Evolutionary conservation across 805 yeast genomes (phyloP), one percentile per base, ranked within the genome.

Genomic region (Candida rishiriensis): DNA sequence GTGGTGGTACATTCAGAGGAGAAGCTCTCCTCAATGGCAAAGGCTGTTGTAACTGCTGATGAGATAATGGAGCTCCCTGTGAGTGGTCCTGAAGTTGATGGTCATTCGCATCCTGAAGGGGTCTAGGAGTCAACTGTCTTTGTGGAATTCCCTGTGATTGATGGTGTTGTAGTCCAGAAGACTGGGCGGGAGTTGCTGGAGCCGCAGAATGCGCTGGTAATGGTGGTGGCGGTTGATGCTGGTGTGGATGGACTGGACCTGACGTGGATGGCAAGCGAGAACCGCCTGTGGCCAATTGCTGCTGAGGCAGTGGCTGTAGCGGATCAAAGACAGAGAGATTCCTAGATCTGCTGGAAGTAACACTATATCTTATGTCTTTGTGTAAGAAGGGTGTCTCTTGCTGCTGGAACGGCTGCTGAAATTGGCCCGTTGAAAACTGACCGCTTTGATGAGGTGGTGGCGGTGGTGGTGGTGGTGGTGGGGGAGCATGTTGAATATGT

Each of bases 241-340:
- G 30, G 8, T 40, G 36, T 8, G 16, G 21, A 11, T 31, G 35
- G 7, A 7, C 13, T 37, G 14, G 46, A 28, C 15, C 40, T 10
- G 49, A 16, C 6, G 45, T 16, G 37, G 9, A 10, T 13, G 33
- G 33, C 14, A n/a, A n/a, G 13, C 6, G 33, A 30, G 33, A n/a
- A 9, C 13, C 33, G 14, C 33, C 33, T 30, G 33, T 6, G 13
- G 10, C 10, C 13, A 30, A 5, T 9, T 12, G 33, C 13, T 12
- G 14, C 10, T 30, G 33, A 13, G 54, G 56, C 30, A 50, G 18
- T 10, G 61, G 59, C 40, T 55, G 65, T 36, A 64, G 46, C 3
- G 69, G 68, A 42, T 60, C 70, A 48, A 63, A 64, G 15, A 71
- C 65, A 12, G 76, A 71, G 30, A 63, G 57, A 47, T 72, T 71